Conservation (phyloP, 257 asterid species). For the Jaltomata sinuosa region DNA sequence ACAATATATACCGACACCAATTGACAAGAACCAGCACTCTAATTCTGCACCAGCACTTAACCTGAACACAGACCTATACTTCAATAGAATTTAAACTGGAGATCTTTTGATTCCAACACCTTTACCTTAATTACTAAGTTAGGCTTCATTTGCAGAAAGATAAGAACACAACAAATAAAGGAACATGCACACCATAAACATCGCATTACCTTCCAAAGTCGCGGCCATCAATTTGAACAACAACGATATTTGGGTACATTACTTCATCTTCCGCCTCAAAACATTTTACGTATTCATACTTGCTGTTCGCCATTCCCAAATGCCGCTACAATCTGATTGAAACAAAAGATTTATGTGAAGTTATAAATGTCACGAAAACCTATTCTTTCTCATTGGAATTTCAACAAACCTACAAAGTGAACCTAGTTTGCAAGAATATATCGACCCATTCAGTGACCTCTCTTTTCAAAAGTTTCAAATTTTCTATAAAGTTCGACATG, state of each 20-base stretch:
- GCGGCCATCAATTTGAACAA: conserved; percentile 47
- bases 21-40: not conserved
- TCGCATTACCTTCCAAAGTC: conserved; percentile 36
- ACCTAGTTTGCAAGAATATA: not conserved
- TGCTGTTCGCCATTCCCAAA: conserved; percentile 64
- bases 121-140: not conserved
- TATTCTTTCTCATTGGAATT: not conserved
- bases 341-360: not conserved
- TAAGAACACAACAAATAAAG: not conserved
- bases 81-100: not conserved
- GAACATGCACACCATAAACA: not conserved
- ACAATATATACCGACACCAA: not conserved
- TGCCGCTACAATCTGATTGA: not conserved
- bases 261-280: conserved; percentile 64
- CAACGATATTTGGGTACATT: conserved; percentile 49
- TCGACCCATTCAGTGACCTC: not conserved
- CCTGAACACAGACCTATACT: not conserved
- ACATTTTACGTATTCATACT: conserved; percentile 73
- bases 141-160: not conserved
- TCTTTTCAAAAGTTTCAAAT: not conserved
- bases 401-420: not conserved
- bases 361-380: not conserved
- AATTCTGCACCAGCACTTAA: not conserved
- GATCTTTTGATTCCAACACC: not conserved
- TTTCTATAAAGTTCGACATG: not conserved